A percentile compares a stretch with the other conserved stretches of the same genome.
phyloP scores from a whole-genome alignment of 495 filamentous ascomycete species.

The Penicillium cosmopolitanum region DNA sequence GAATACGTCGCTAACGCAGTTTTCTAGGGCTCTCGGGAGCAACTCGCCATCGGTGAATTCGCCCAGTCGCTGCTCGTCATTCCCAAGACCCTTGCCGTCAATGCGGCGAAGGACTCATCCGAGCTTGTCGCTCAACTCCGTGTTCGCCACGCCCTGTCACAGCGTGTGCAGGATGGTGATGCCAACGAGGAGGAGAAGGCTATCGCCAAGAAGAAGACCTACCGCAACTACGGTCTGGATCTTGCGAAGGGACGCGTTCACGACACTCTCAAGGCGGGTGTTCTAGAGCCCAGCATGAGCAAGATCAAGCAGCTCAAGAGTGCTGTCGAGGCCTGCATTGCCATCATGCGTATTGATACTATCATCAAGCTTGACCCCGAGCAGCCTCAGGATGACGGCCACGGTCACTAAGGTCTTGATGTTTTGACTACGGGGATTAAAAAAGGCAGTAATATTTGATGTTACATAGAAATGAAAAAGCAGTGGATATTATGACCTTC shows the following conservation, averaged over 20 bases:
- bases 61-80: constrained; percentile 92
- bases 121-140: constrained; percentile 96
- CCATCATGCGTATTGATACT: constrained; percentile 99
- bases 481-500: constrained; percentile 19
- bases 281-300: constrained; percentile 96
- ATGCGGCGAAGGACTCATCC: constrained; percentile 93
- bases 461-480: constrained; percentile 36
- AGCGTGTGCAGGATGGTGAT: constrained; percentile 82
- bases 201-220: constrained; percentile 89
- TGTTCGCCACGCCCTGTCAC: constrained; percentile 90
- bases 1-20: constrained; percentile 20
- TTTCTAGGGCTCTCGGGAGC: constrained; percentile 84
- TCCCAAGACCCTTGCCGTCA: constrained; percentile 95
- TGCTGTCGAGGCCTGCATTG: constrained; percentile 97
- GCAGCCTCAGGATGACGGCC: constrained; percentile 69
- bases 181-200: constrained; percentile 84
- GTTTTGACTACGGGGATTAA: constrained; percentile 21
- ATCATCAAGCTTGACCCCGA: constrained; percentile 98
- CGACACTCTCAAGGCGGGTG: constrained; percentile 91
- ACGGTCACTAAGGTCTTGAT: constrained; percentile 42
- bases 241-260: constrained; percentile 86
- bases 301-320: constrained; percentile 98
- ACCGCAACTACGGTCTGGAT: constrained; percentile 97
- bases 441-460: constrained; percentile 33
- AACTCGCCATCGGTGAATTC: constrained; percentile 97